Evolutionary conservation across 164 flowering plant genomes (phyloP).

Genomic region (Macadamia integrifolia): DNA sequence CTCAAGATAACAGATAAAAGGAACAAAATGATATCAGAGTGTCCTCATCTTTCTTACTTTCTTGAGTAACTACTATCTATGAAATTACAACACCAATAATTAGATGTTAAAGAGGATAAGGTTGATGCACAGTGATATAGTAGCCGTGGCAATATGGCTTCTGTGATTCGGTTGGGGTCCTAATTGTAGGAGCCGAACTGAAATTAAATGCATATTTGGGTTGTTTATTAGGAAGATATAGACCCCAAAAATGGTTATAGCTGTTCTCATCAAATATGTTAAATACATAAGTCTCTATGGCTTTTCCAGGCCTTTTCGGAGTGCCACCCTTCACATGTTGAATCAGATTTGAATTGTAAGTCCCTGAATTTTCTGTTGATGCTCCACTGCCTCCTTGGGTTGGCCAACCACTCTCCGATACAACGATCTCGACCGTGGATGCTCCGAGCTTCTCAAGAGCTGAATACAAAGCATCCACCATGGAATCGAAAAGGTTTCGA

Average conservation of each 20-base stretch:
- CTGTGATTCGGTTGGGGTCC: no score
- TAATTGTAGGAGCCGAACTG: neutral
- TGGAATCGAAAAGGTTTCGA: neutral
- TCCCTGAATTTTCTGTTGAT: constrained; percentile 2
- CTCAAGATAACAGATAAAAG: no score
- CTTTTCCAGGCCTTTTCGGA: neutral
- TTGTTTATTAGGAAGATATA: constrained; percentile 1
- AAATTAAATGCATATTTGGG: constrained; percentile 1
- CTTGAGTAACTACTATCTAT: no score
- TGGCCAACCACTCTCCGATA: constrained; percentile 14
- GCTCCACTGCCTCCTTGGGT: neutral
- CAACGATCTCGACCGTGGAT: neutral
- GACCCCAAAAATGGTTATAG: neutral
- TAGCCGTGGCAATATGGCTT: no score
- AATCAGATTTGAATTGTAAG: constrained; percentile 5
- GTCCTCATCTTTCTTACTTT: no score
- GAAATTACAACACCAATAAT: no score
- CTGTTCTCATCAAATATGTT: constrained; percentile 1
- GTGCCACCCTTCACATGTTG: constrained; percentile 9
- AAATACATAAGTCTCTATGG: constrained; percentile 4
- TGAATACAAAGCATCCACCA: neutral
- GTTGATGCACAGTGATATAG: no score
- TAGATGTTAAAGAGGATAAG: no score
- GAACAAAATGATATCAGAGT: no score
- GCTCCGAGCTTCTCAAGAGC: constrained; percentile 8